phyloP scores from a whole-genome alignment of 805 yeast genomes.

The Candida loeiensis region DNA sequence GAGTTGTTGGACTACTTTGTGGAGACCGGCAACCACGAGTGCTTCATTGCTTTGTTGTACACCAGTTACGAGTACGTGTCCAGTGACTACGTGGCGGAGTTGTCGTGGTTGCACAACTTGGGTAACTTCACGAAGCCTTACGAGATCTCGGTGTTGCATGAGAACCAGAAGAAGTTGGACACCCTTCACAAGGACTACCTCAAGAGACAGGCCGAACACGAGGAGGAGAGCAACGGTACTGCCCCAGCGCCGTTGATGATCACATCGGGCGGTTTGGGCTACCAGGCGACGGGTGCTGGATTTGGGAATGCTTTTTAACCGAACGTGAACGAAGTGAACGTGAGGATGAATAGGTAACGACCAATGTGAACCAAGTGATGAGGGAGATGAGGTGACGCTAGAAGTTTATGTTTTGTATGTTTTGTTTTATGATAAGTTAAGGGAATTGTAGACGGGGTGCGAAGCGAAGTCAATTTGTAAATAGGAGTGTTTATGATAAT shows the following conservation, averaged over 20 bases:
- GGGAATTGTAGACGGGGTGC: too few relatives aligned
- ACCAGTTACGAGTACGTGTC: slow-evolving; percentile 77
- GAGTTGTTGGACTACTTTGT: slow-evolving; percentile 89
- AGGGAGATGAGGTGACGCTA: too few relatives aligned
- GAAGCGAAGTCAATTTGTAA: not conserved
- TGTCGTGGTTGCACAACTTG: slow-evolving; percentile 86
- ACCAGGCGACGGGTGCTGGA: slow-evolving; percentile 70
- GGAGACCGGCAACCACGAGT: slow-evolving; percentile 94
- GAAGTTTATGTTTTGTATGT: slow-evolving; percentile 6
- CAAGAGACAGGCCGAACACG: slow-evolving; percentile 56
- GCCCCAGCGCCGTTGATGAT: slow-evolving; percentile 71
- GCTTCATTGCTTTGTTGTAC: slow-evolving; percentile 85
- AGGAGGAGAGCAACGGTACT: slow-evolving; percentile 42
- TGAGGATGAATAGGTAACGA: too few relatives aligned
- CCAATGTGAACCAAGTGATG: too few relatives aligned
- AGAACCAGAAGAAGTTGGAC: slow-evolving; percentile 64
- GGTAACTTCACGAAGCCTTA: slow-evolving; percentile 88
- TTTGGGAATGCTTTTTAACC: slow-evolving; percentile 56
- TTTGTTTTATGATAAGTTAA: slow-evolving; percentile 2
- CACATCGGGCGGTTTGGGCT: slow-evolving; percentile 72
- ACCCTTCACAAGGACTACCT: slow-evolving; percentile 68
- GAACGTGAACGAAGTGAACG: too few relatives aligned
- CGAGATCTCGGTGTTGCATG: slow-evolving; percentile 77
- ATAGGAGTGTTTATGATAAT: not conserved
- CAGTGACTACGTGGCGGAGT: slow-evolving; percentile 81